These are phyloP conservation scores for Botryotinia calthae DNA, from an alignment of 2,329 filamentous ascomycete genomes.

Conservation along the genomic window DNA sequence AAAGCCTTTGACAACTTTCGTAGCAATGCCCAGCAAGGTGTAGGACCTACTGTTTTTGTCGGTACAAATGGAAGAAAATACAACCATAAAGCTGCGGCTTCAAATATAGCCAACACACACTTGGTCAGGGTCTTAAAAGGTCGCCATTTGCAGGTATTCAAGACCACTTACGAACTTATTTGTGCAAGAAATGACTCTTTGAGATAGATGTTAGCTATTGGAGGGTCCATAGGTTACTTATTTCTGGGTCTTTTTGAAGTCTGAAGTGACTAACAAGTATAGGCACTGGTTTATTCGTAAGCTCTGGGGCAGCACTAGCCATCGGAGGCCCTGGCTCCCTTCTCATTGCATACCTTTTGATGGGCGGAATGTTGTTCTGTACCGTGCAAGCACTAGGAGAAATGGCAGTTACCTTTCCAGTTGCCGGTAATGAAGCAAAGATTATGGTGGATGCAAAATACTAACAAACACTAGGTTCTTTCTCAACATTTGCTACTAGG, in stretches of 20 bases:
- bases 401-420: constrained; percentile 84
- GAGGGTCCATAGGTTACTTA: constrained; percentile 73
- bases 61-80: constrained; percentile 44
- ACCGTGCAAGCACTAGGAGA: constrained; percentile 91
- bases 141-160: constrained; percentile 58
- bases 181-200: not conserved
- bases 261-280: constrained; percentile 3
- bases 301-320: constrained; percentile 69
- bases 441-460: not conserved
- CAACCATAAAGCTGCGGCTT: constrained; percentile 61
- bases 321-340: constrained; percentile 75
- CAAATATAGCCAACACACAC: constrained; percentile 67
- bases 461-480: constrained; percentile 51
- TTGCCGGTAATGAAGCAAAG: constrained; percentile 59
- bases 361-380: constrained; percentile 85
- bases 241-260: constrained; percentile 33
- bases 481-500: constrained; percentile 85
- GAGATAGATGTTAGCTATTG: constrained; percentile 91
- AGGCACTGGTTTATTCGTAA: constrained; percentile 85
- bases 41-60: constrained; percentile 23
- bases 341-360: constrained; percentile 72
- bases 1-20: constrained; percentile 35
- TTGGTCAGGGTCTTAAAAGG: constrained; percentile 76
- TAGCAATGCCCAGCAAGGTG: constrained; percentile 25
- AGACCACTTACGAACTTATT: not conserved